Conservation (phyloP, 306 rosid species). For the Trichosanthes truncata region DNA sequence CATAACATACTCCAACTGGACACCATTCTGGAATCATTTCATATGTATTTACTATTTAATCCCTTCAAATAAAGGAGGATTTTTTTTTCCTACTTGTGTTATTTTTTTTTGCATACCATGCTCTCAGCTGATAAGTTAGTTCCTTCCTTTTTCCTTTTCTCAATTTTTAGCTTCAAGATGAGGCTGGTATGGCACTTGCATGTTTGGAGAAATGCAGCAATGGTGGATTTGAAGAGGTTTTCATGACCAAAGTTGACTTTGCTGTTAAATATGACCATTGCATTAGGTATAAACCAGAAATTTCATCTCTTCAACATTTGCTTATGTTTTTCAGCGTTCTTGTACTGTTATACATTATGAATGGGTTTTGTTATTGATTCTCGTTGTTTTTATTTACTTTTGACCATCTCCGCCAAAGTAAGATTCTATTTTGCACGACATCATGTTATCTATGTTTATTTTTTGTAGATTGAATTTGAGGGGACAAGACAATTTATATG, state of each 20-base stretch:
- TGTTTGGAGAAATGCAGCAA: slow-evolving; percentile 66
- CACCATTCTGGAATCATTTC: background rate
- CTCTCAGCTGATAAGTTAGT: background rate
- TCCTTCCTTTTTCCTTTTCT: background rate
- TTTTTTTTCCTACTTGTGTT: background rate
- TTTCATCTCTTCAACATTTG: background rate
- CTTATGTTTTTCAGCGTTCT: background rate
- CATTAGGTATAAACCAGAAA: slow-evolving; percentile 47
- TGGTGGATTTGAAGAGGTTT: slow-evolving; percentile 82
- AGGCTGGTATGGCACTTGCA: slow-evolving; percentile 55
- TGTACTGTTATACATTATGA: background rate
- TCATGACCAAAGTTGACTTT: slow-evolving; percentile 74
- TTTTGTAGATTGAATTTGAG: slow-evolving; percentile 59
- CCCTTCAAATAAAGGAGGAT: background rate
- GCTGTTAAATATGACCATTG: slow-evolving; percentile 73
- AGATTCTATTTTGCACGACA: background rate
- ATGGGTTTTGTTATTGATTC: slow-evolving; percentile 4
- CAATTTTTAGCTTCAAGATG: slow-evolving; percentile 63
- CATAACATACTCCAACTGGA: background rate
- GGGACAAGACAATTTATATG: slow-evolving; percentile 48
- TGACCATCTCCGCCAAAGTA: background rate
- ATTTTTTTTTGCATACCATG: background rate
- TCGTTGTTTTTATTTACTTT: background rate
- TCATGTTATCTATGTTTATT: slow-evolving; percentile 17
- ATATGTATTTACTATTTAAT: background rate